Evolutionary conservation across 192 early-diverging fungal genomes (phyloP).

Genomic region (Backusella morwellensis): DNA sequence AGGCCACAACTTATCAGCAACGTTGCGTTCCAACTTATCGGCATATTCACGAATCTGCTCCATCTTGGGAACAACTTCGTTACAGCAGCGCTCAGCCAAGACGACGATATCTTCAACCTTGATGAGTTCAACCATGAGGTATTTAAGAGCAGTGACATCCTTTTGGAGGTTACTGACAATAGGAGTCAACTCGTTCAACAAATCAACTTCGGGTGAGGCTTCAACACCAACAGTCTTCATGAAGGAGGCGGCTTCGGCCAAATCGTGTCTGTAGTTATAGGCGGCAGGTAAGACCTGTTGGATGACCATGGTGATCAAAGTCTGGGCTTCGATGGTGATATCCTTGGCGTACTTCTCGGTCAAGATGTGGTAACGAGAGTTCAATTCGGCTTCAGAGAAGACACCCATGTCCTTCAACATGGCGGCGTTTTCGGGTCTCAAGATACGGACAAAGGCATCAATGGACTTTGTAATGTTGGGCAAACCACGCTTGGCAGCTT

Average conservation of each 20-base stretch:
- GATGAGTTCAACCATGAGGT: conserved; percentile 58
- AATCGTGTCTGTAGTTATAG: conserved; percentile 83
- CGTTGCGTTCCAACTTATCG: conserved; percentile 74
- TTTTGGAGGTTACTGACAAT: conserved; percentile 57
- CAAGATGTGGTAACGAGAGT: conserved; percentile 94
- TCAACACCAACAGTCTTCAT: conserved; percentile 62
- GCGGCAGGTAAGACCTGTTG: conserved; percentile 89
- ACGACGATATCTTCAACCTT: conserved; percentile 54
- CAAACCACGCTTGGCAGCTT: conserved; percentile 92
- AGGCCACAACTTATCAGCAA: conserved; percentile 93
- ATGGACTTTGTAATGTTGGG: conserved; percentile 92
- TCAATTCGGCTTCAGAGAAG: conserved; percentile 83
- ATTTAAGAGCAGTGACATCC: conserved; percentile 55
- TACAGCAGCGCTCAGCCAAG: conserved; percentile 63
- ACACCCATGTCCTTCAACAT: conserved; percentile 83
- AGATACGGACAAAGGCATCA: conserved; percentile 84
- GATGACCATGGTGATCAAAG: conserved; percentile 76
- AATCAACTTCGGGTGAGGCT: conserved; percentile 63
- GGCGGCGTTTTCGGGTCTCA: conserved; percentile 65
- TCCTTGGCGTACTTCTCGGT: conserved; percentile 98
- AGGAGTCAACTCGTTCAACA: conserved; percentile 67
- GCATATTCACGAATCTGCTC: conserved; percentile 65
- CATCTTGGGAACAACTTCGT: conserved; percentile 68
- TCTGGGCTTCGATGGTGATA: conserved; percentile 88
- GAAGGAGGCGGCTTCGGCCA: conserved; percentile 74